Evolutionary conservation across 1,139 yeast species (phyloP), one percentile per base, ranked within the genome.

Genomic region (Hyphopichia burtonii): DNA sequence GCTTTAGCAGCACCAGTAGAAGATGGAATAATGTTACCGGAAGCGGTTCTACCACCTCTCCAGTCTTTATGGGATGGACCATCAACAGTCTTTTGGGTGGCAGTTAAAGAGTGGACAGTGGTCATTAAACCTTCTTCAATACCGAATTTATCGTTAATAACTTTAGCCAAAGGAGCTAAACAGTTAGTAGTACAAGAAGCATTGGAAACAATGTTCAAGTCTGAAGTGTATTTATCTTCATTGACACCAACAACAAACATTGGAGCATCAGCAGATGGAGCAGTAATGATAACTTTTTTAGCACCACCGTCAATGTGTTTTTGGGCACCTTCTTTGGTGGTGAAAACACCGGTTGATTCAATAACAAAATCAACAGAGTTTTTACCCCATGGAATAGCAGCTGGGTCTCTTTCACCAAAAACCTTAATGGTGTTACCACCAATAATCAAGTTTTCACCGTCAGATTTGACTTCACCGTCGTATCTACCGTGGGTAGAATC

Each of bases 1-100:
- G 89, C 89, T 80, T 83, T 83, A 64, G 90, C 90, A 59, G 90
- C 90, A 76, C 90, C 90, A 51, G 90, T 83, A 55, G 89, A 82
- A 30, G 89, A 83, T 59, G 90, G 90, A 61, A 83, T 83, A 65
- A 83, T 82, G 83, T 83, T 83, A 61, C 82, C 87, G 43, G 86
- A 78, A 59, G 89, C 90, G 63, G 89, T 80, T 71, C 90, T 81
- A 65, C 90, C 90, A 63, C 90, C 90, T 76, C 90, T 80, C 90
- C 90, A 83, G 79, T 83, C 90, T 79, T 83, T 83, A 77, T 79
- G 81, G 64, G 89, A 83, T 57, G 89, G 87, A 66, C 90, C 90
- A 63, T 83, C 90, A 53, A 83, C 90, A 51, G 88, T 81, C 80
- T 83, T 83, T 70, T 83, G 90, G 65, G 89, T 81, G 61, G 89